Evolutionary conservation across 2,329 filamentous ascomycete species (phyloP).

Genomic region (Ophiostoma angusticollis): DNA sequence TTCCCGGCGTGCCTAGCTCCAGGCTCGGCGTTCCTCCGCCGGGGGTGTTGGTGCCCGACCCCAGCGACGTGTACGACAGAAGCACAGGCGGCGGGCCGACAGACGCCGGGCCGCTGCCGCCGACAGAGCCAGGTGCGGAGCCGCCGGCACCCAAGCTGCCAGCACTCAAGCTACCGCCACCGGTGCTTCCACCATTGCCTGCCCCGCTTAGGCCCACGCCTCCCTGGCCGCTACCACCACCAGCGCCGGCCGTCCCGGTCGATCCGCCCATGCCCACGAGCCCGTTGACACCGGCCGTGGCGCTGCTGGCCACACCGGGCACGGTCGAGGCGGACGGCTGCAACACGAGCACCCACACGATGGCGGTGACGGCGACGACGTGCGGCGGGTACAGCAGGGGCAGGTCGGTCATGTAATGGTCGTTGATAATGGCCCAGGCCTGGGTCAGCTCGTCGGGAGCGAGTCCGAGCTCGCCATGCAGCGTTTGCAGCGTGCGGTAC

Average conservation of each 20-base stretch:
- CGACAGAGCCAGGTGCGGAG: too few relatives aligned
- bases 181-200: neutral
- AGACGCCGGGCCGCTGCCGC: neutral
- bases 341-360: conserved; percentile 73
- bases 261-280: conserved; percentile 10
- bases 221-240: conserved; percentile 8
- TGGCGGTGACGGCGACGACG: conserved; percentile 72
- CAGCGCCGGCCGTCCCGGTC: conserved; percentile 1
- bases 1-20: conserved; percentile 4
- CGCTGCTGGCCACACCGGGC: conserved; percentile 1
- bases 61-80: neutral
- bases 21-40: neutral
- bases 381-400: conserved; percentile 78
- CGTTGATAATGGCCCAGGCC: conserved; percentile 76
- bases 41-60: conserved; percentile 1
- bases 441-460: conserved; percentile 66
- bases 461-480: conserved; percentile 57
- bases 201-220: conserved; percentile 20
- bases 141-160: too few relatives aligned
- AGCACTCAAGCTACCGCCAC: conserved; percentile 3
- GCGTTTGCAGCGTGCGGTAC: conserved; percentile 64
- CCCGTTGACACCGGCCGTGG: too few relatives aligned
- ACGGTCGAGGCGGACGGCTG: conserved; percentile 37
- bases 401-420: conserved; percentile 87
- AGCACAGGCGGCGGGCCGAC: neutral